phyloP scores from a whole-genome alignment of 768 basidiomycete genomes.

The Paxillus ammoniavirescens region DNA sequence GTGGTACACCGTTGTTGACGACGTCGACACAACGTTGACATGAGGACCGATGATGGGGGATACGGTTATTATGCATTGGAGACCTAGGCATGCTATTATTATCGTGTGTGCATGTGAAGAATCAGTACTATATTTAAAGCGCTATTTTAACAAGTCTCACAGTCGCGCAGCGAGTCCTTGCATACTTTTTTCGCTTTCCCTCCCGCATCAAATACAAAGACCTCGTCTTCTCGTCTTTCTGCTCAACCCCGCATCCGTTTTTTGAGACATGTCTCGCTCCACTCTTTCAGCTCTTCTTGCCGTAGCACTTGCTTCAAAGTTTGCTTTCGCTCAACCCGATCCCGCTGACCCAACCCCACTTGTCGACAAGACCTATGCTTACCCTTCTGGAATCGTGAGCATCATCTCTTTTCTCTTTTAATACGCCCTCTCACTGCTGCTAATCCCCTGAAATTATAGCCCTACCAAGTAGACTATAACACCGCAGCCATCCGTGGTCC shows the following conservation, averaged over 20 bases:
- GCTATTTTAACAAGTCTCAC: neutral
- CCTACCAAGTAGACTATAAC: conserved; percentile 47
- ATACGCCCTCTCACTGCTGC: neutral
- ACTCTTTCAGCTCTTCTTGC: conserved; percentile 42
- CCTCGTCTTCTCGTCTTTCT: neutral
- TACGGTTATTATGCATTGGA: no score
- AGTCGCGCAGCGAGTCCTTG: neutral
- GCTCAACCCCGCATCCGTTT: neutral
- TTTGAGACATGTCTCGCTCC: conserved; percentile 46
- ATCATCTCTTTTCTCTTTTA: neutral
- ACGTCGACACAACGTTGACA: no score
- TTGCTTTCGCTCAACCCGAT: conserved; percentile 30
- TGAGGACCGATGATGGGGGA: no score
- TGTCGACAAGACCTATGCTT: conserved; percentile 42
- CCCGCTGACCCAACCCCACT: conserved; percentile 50
- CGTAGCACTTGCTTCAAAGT: conserved; percentile 28
- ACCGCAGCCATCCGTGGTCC: conserved; percentile 46
- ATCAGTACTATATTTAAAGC: neutral
- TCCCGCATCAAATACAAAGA: neutral
- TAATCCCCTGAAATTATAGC: conserved; percentile 30
- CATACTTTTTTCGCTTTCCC: neutral
- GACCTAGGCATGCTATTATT: no score
- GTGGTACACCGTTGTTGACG: no score
- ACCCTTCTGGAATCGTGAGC: conserved; percentile 43
- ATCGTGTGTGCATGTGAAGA: no score